phyloP scores from a whole-genome alignment of 495 filamentous ascomycete species.

The Pyrenula aspistea region DNA sequence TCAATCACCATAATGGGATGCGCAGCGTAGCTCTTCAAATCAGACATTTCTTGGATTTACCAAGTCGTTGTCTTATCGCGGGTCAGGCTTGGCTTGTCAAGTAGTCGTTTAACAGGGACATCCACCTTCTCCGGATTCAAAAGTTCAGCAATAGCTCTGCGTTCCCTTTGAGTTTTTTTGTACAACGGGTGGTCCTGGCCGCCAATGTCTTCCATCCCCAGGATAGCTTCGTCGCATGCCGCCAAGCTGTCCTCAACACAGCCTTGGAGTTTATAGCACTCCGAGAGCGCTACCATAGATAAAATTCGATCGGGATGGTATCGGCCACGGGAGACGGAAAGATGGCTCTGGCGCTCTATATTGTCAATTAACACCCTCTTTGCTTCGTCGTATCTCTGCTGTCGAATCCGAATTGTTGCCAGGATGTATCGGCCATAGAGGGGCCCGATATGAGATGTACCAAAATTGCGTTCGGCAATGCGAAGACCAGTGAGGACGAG shows the following conservation, averaged over 20 bases:
- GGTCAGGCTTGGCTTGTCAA: too few relatives aligned
- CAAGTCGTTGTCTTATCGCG: too few relatives aligned
- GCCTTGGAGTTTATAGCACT: neutral
- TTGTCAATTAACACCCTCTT: neutral
- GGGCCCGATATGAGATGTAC: slow-evolving; percentile 19
- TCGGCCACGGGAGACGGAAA: neutral
- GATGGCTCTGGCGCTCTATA: neutral
- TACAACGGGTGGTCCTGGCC: neutral
- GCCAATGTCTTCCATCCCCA: neutral
- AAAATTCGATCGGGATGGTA: neutral
- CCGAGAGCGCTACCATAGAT: neutral
- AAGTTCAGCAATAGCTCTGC: too few relatives aligned
- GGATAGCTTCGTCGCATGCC: neutral
- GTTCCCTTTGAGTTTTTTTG: neutral
- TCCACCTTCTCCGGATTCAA: too few relatives aligned
- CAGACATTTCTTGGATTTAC: too few relatives aligned
- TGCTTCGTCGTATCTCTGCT: neutral
- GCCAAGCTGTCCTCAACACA: neutral
- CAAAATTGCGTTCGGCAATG: slow-evolving; percentile 22
- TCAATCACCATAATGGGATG: too few relatives aligned
- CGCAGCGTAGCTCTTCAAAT: too few relatives aligned
- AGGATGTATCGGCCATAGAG: slow-evolving; percentile 15
- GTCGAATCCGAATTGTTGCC: neutral
- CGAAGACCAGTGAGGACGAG: slow-evolving; percentile 10
- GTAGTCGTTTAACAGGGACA: too few relatives aligned